phyloP scores from a whole-genome alignment of 306 rosid species.

The Vachellia pachyceras region DNA sequence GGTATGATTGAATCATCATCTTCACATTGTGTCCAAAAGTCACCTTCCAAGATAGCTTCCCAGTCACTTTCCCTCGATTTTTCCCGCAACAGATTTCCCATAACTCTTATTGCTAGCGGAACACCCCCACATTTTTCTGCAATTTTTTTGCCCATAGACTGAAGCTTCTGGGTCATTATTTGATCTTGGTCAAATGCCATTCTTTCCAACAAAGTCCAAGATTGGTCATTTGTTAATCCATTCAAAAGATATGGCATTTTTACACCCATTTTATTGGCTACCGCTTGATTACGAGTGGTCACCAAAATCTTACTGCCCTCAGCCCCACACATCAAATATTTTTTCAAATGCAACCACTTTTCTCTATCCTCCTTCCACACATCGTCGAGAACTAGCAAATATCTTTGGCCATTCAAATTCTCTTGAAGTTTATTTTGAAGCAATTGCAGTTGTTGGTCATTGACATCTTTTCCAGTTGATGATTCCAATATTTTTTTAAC shows the following conservation, averaged over 20 bases:
- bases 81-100: background rate
- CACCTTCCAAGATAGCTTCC: background rate
- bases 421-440: background rate
- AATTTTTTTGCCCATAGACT: background rate
- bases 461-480: background rate
- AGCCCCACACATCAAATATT: background rate
- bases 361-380: constrained; percentile 4
- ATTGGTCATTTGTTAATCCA: background rate
- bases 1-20: background rate
- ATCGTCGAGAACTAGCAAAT: constrained; percentile 14
- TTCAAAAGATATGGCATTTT: background rate
- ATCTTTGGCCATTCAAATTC: background rate
- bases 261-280: background rate
- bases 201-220: background rate
- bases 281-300: background rate
- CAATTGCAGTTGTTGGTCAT: background rate
- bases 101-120: background rate
- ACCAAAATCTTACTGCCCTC: constrained; percentile 13
- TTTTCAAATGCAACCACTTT: background rate
- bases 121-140: background rate
- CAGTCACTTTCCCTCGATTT: background rate
- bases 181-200: background rate
- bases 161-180: background rate
- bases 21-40: background rate
- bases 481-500: background rate